phyloP scores from a whole-genome alignment of 2,329 filamentous ascomycete species.

The Colletotrichum shisoi region DNA sequence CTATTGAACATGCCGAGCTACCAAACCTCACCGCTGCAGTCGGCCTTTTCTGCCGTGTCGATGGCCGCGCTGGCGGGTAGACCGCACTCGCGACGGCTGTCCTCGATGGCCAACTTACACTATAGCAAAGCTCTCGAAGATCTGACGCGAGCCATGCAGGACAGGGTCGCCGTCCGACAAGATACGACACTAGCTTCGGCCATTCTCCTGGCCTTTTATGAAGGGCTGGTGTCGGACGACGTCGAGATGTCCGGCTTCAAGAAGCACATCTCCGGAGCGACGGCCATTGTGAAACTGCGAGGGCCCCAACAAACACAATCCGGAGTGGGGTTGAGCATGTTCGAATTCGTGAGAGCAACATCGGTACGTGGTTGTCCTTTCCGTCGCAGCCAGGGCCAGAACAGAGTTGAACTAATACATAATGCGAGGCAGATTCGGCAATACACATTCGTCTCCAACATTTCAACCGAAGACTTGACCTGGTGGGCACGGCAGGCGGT shows the following conservation, averaged over 20 bases:
- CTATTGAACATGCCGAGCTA: slow-evolving; percentile 39
- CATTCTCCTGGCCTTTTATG: slow-evolving; percentile 43
- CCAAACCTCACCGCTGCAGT: slow-evolving; percentile 41
- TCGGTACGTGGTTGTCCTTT: slow-evolving; percentile 37
- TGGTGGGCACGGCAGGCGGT: slow-evolving; percentile 43
- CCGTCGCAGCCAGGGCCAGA: too few species aligned
- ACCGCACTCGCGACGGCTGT: slow-evolving; percentile 40
- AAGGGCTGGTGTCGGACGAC: slow-evolving; percentile 40
- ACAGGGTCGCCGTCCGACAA: slow-evolving; percentile 38
- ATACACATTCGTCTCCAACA: slow-evolving; percentile 42
- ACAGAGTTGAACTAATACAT: neutral
- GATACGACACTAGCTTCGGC: slow-evolving; percentile 41
- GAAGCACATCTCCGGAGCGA: slow-evolving; percentile 42
- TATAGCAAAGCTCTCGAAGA: slow-evolving; percentile 42
- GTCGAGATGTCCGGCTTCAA: slow-evolving; percentile 40
- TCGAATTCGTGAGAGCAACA: slow-evolving; percentile 42
- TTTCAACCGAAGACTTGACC: slow-evolving; percentile 40
- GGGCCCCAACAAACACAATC: slow-evolving; percentile 38
- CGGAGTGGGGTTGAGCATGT: slow-evolving; percentile 42
- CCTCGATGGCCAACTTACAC: slow-evolving; percentile 40
- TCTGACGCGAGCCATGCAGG: slow-evolving; percentile 40
- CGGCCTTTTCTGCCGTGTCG: slow-evolving; percentile 41
- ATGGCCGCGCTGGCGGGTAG: slow-evolving; percentile 42
- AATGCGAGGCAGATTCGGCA: slow-evolving; percentile 40
- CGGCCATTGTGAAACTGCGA: slow-evolving; percentile 41